Conservation (phyloP, 257 asterid genomes). For the Nemophila menziesii region DNA sequence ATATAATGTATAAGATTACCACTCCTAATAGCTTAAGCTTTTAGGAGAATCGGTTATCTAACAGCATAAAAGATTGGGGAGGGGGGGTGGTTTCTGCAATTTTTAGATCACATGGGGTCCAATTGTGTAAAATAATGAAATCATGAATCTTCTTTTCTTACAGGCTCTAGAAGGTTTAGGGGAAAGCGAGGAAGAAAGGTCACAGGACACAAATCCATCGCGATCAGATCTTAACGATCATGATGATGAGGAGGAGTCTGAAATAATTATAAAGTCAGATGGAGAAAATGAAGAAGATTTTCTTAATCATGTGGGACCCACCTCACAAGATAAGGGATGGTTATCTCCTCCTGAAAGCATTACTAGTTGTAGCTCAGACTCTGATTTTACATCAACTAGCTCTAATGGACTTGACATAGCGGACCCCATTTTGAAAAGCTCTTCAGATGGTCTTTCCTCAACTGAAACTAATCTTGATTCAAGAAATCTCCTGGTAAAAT, state of each 20-base stretch:
- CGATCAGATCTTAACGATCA: constrained; percentile 42
- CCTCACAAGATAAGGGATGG: constrained; percentile 72
- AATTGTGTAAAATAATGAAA: constrained; percentile 1
- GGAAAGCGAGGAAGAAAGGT: constrained; percentile 66
- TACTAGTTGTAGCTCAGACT: constrained; percentile 49
- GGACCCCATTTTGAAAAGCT: constrained; percentile 27
- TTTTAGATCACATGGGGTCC: too few species aligned
- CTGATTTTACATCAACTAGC: constrained; percentile 40
- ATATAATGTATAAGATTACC: too few species aligned
- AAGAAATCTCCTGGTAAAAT: constrained; percentile 56
- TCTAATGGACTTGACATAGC: constrained; percentile 38
- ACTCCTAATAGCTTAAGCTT: too few species aligned
- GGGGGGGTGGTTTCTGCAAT: too few species aligned
- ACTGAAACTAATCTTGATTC: constrained; percentile 27
- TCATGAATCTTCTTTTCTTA: constrained; percentile 9
- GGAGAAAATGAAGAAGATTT: constrained; percentile 33
- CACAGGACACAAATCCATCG: constrained; percentile 51
- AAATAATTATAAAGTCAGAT: constrained; percentile 36
- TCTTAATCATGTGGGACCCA: constrained; percentile 36
- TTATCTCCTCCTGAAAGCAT: constrained; percentile 76
- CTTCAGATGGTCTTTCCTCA: constrained; percentile 14
- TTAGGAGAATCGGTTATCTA: too few species aligned
- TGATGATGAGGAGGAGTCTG: constrained; percentile 37
- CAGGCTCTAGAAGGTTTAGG: constrained; percentile 99
- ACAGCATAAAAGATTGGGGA: too few species aligned